Evolutionary conservation across 805 yeast genomes (phyloP).

Genomic region (Lachancea meyersii): DNA sequence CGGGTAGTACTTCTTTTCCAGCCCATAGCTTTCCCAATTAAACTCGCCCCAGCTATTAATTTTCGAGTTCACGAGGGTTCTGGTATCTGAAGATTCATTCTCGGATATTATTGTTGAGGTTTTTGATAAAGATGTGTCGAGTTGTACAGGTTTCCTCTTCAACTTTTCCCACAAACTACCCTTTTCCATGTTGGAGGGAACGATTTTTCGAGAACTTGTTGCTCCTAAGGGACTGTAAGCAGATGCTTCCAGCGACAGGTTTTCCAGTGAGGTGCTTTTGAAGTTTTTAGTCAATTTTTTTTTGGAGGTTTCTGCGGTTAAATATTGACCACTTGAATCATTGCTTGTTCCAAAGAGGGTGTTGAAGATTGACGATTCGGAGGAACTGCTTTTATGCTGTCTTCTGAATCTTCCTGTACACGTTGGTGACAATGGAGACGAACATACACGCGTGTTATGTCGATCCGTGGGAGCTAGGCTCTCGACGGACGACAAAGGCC

Average conservation of each 20-base stretch:
- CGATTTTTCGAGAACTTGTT: conserved; percentile 15
- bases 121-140: neutral
- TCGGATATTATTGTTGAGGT: conserved; percentile 3
- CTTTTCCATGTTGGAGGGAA: conserved; percentile 19
- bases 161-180: conserved; percentile 27
- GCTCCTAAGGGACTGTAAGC: conserved; percentile 1
- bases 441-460: conserved; percentile 12
- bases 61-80: neutral
- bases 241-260: conserved; percentile 12
- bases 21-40: conserved; percentile 13
- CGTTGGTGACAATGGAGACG: conserved; percentile 27
- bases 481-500: conserved; percentile 22
- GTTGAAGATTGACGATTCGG: conserved; percentile 44
- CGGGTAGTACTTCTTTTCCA: conserved; percentile 38
- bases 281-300: neutral
- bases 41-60: conserved; percentile 3
- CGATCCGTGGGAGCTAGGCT: conserved; percentile 9
- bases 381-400: conserved; percentile 58
- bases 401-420: conserved; percentile 49
- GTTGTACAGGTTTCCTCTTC: conserved; percentile 18
- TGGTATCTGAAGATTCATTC: neutral
- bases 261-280: conserved; percentile 16
- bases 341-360: conserved; percentile 27
- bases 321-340: neutral
- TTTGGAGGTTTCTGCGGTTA: neutral